Conservation (phyloP, 345 rosid genomes). For the Hirschfeldia incana region DNA sequence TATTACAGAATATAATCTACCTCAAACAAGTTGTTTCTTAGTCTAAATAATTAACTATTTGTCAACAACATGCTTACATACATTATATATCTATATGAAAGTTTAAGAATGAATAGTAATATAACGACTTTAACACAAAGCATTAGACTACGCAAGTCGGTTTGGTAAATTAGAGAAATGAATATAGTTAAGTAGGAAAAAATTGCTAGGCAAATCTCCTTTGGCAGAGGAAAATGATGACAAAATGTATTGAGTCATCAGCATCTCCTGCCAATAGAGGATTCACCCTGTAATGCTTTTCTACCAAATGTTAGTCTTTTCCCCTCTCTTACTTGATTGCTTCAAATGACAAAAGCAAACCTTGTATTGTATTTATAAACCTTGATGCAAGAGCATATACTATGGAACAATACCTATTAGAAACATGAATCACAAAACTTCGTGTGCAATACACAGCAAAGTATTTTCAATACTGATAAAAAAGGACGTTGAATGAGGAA, state of each 20-base stretch:
- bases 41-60: background rate
- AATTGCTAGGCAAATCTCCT: constrained; percentile 40
- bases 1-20: background rate
- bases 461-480: background rate
- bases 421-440: constrained; percentile 16
- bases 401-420: constrained; percentile 24
- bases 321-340: constrained; percentile 5
- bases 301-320: constrained; percentile 7
- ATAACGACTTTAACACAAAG: background rate
- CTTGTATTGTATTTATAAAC: constrained; percentile 13
- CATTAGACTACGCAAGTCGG: background rate
- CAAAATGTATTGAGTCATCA: background rate
- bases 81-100: background rate
- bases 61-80: background rate
- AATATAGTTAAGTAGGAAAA: background rate
- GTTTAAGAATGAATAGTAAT: background rate
- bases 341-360: background rate
- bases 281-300: constrained; percentile 29
- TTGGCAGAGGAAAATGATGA: constrained; percentile 34
- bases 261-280: constrained; percentile 34
- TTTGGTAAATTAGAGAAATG: background rate
- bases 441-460: background rate
- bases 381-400: constrained; percentile 23
- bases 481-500: background rate
- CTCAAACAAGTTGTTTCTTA: background rate